These are phyloP conservation scores for Coelastrella sp. DNA, from an alignment of 139 green algal genomes.

Conservation along the genomic window DNA sequence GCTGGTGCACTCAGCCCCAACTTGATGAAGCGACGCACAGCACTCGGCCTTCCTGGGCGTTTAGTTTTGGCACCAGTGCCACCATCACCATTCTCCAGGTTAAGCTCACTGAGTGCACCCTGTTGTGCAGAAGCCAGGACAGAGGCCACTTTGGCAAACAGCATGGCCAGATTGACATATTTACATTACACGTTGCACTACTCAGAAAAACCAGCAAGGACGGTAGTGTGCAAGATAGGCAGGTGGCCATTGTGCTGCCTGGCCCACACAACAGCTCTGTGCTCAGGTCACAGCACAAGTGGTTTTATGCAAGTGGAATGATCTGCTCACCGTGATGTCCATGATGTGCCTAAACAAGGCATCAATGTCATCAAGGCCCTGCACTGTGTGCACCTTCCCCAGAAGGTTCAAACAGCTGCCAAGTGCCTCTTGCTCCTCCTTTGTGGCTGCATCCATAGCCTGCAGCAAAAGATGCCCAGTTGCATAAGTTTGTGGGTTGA, in stretches of 20 bases:
- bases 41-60: constrained; percentile 10
- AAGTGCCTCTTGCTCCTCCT: constrained; percentile 12
- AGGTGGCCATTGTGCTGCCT: background rate
- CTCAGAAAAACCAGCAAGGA: too few species aligned
- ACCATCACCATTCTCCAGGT: constrained; percentile 4
- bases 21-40: background rate
- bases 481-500: background rate
- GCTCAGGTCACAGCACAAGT: background rate
- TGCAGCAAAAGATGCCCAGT: background rate
- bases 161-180: too few species aligned
- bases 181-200: too few species aligned
- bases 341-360: constrained; percentile 68
- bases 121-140: background rate
- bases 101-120: background rate
- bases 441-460: background rate
- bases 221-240: too few species aligned
- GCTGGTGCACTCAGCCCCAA: background rate
- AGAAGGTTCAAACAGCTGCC: constrained; percentile 1
- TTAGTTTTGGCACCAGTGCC: background rate
- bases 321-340: constrained; percentile 8
- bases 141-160: too few species aligned
- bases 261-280: too few species aligned
- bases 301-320: background rate
- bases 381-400: background rate
- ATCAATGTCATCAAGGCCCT: constrained; percentile 67